Percentiles rank a stretch among this genome's conserved stretches.
Conservation (phyloP, 1,284 basidiomycete genomes). For the Rhizoctonia solani region DNA sequence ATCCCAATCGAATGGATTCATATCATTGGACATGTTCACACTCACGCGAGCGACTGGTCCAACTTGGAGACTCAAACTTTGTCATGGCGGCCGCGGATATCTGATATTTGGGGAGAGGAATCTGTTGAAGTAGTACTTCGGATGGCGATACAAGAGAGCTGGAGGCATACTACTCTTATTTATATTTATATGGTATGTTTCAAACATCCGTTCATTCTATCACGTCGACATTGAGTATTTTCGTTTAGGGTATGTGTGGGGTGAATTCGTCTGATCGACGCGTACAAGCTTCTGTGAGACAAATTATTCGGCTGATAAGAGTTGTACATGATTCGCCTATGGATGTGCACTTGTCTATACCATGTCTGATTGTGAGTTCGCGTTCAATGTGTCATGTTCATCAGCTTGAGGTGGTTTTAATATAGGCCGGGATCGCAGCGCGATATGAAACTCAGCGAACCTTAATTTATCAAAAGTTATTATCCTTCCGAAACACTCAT, state of each 20-base stretch:
- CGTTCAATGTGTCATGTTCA: neutral
- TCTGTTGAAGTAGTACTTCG: slow-evolving; percentile 2
- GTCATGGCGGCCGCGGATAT: neutral
- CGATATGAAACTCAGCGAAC: slow-evolving; percentile 21
- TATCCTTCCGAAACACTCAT: neutral
- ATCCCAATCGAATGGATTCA: neutral
- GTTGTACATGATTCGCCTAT: neutral
- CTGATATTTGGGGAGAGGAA: neutral
- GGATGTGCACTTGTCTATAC: slow-evolving; percentile 4
- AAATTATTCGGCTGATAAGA: slow-evolving; percentile 9
- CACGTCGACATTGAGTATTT: no score
- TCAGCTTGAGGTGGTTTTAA: neutral
- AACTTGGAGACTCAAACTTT: neutral
- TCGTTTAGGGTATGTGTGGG: slow-evolving; percentile 17
- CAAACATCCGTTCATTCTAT: slow-evolving; percentile 10
- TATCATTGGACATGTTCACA: neutral
- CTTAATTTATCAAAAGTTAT: neutral
- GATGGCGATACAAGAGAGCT: slow-evolving; percentile 21
- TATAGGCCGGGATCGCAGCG: slow-evolving; percentile 23
- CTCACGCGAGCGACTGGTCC: neutral
- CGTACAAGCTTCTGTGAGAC: slow-evolving; percentile 14
- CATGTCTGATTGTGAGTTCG: slow-evolving; percentile 9
- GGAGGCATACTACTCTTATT: slow-evolving; percentile 24
- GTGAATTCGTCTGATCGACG: neutral
- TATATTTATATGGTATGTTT: no score